Evolutionary conservation across 1,284 basidiomycete genomes (phyloP).

Genomic region (Ceratobasidium sp.): DNA sequence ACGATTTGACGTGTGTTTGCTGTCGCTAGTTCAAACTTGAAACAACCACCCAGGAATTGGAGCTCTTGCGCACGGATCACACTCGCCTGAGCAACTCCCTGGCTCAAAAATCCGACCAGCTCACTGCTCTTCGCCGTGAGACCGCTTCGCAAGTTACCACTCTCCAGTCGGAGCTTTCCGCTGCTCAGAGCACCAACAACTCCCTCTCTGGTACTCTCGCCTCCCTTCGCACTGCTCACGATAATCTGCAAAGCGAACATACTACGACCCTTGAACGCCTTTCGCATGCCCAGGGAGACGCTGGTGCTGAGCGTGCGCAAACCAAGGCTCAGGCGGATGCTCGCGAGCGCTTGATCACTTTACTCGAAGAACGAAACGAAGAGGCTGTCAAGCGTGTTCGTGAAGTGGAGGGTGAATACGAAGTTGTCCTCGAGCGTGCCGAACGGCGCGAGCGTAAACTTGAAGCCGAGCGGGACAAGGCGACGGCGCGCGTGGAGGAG

Average conservation of each 20-base stretch:
- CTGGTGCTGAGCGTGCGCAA: slow-evolving; percentile 81
- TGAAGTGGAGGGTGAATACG: slow-evolving; percentile 81
- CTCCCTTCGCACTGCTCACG: slow-evolving; percentile 70
- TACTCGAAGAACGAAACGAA: slow-evolving; percentile 86
- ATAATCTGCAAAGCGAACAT: slow-evolving; percentile 75
- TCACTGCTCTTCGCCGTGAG: slow-evolving; percentile 73
- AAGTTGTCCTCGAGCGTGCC: slow-evolving; percentile 72
- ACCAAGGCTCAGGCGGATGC: slow-evolving; percentile 79
- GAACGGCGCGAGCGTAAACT: slow-evolving; percentile 72
- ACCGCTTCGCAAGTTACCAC: slow-evolving; percentile 75
- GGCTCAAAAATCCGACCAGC: slow-evolving; percentile 58
- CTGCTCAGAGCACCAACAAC: slow-evolving; percentile 57
- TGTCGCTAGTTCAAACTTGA: slow-evolving; percentile 78
- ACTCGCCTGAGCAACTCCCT: slow-evolving; percentile 63
- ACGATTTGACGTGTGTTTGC: slow-evolving; percentile 3
- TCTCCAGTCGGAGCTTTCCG: slow-evolving; percentile 70
- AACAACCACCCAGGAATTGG: slow-evolving; percentile 79
- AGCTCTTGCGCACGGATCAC: slow-evolving; percentile 75
- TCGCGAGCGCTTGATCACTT: slow-evolving; percentile 73
- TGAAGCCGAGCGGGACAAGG: slow-evolving; percentile 71
- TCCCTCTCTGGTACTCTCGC: slow-evolving; percentile 68
- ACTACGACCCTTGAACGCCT: slow-evolving; percentile 71
- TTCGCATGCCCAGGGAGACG: slow-evolving; percentile 74
- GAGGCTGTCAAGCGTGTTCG: slow-evolving; percentile 82
- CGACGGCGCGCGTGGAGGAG: slow-evolving; percentile 53